A percentile compares a stretch with the other conserved stretches of the same genome.
phyloP scores from a whole-genome alignment of 1,284 basidiomycete genomes.

The Fistulina hepatica region DNA sequence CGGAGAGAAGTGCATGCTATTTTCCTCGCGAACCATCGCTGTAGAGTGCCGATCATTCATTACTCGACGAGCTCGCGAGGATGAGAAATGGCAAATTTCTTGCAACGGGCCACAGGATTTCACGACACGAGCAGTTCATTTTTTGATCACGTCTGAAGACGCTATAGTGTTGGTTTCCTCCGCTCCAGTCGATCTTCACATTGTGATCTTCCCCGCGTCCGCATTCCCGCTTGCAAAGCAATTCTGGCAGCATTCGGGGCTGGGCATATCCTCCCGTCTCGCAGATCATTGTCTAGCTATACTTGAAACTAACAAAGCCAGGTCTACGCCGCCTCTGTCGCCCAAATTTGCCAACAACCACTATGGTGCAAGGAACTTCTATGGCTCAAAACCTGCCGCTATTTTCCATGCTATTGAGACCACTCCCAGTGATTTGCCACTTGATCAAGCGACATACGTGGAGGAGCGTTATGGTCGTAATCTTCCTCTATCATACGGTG shows the following conservation, averaged over 20 bases:
- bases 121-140: slow-evolving; percentile 60
- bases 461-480: slow-evolving; percentile 97
- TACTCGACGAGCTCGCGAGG: slow-evolving; percentile 34
- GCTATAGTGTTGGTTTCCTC: no score
- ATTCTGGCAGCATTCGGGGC: slow-evolving; percentile 16
- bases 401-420: slow-evolving; percentile 8
- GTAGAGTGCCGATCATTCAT: slow-evolving; percentile 72
- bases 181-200: slow-evolving; percentile 9
- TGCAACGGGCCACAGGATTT: no score
- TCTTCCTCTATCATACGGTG: slow-evolving; percentile 46
- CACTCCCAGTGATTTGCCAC: slow-evolving; percentile 24
- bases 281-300: slow-evolving; percentile 15
- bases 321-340: slow-evolving; percentile 4
- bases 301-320: slow-evolving; percentile 2
- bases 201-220: slow-evolving; percentile 8
- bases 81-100: slow-evolving; percentile 28
- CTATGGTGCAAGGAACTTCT: slow-evolving; percentile 47
- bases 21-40: slow-evolving; percentile 64
- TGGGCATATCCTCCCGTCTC: slow-evolving; percentile 13
- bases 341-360: slow-evolving; percentile 46
- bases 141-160: slow-evolving; percentile 58
- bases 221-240: slow-evolving; percentile 57
- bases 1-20: slow-evolving; percentile 69
- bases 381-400: no score
- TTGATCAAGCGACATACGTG: slow-evolving; percentile 53